Evolutionary conservation across 2,329 filamentous ascomycete species (phyloP).

Genomic region (Fusarium camptoceras): DNA sequence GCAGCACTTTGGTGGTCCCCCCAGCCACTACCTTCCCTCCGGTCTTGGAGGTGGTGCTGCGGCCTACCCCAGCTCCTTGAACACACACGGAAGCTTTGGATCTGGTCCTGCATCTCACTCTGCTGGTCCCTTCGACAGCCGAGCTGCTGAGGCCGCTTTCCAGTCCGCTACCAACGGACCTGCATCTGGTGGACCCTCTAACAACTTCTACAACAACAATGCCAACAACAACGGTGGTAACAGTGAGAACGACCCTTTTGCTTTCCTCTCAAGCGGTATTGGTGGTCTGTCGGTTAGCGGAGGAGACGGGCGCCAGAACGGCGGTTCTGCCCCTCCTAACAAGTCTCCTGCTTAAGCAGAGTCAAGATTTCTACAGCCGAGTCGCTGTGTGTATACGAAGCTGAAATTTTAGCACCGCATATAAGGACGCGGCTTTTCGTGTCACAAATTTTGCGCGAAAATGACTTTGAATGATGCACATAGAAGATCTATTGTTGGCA

Average conservation of each 20-base stretch:
- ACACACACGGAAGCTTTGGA: conserved; percentile 76
- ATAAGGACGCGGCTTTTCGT: conserved; percentile 40
- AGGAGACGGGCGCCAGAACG: conserved; percentile 72
- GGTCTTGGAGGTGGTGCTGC: conserved; percentile 80
- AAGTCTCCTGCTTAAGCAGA: conserved; percentile 68
- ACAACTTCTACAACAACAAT: conserved; percentile 63
- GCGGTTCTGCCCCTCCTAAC: conserved; percentile 65
- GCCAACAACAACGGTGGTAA: conserved; percentile 74
- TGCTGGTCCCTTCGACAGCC: conserved; percentile 90
- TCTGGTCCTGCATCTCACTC: conserved; percentile 83
- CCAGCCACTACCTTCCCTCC: conserved; percentile 90
- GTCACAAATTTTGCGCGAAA: conserved; percentile 45
- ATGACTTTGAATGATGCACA: conserved; percentile 58
- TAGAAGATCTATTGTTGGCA: conserved; percentile 61
- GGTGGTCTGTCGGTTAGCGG: conserved; percentile 78
- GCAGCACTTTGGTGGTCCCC: conserved; percentile 89
- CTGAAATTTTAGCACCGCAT: conserved; percentile 41
- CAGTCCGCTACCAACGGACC: conserved; percentile 86
- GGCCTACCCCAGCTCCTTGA: conserved; percentile 80
- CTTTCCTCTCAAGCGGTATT: conserved; percentile 81
- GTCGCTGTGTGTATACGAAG: conserved; percentile 46
- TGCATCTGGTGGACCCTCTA: conserved; percentile 77
- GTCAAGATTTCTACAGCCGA: conserved; percentile 36
- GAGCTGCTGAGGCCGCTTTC: conserved; percentile 94
- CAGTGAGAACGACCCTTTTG: conserved; percentile 79